These are phyloP conservation scores for Lathyrus aphaca DNA, from an alignment of 306 rosid genomes.

Conservation along the genomic window DNA sequence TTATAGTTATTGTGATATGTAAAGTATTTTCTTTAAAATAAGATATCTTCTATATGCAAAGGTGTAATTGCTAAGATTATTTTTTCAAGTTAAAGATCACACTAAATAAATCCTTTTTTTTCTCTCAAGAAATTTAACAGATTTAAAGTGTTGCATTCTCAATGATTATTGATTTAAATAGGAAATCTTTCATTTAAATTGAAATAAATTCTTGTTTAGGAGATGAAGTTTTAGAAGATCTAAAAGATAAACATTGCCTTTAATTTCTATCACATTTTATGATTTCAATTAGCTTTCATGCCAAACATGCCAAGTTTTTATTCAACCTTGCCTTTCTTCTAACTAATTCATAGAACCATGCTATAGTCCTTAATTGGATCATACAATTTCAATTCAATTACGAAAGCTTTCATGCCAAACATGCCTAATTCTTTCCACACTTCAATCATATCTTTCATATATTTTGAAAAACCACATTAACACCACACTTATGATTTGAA, in stretches of 20 bases:
- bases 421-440: not conserved
- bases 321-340: not conserved
- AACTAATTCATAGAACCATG: not conserved
- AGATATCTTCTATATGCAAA: too few species aligned
- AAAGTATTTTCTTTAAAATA: too few species aligned
- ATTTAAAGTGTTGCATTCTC: too few species aligned
- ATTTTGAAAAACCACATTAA: not conserved
- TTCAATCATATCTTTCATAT: not conserved
- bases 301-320: not conserved
- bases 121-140: too few species aligned
- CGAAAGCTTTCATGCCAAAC: constrained; percentile 17
- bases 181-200: too few species aligned
- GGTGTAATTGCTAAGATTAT: too few species aligned
- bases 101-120: too few species aligned
- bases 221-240: not conserved
- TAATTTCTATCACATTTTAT: not conserved
- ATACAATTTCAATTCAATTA: constrained; percentile 25
- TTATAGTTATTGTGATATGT: too few species aligned
- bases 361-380: not conserved
- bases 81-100: too few species aligned
- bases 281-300: constrained; percentile 3
- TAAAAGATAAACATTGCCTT: not conserved
- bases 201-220: too few species aligned
- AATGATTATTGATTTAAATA: too few species aligned
- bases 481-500: not conserved